Evolutionary conservation across 169 alveolate genomes (phyloP).

Genomic region (Plasmodium gonderi): DNA sequence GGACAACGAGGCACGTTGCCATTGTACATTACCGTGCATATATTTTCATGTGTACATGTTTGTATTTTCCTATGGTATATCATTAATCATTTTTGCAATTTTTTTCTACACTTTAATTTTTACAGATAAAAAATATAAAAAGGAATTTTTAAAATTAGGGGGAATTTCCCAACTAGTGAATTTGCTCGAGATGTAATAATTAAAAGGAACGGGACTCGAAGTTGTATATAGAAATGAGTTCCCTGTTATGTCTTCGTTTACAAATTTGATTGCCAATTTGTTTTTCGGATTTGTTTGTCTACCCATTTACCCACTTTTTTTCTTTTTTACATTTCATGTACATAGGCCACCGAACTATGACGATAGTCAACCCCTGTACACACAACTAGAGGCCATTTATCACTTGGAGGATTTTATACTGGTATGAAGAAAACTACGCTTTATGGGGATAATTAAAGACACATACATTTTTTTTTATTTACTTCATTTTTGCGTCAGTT

Average conservation of each 20-base stretch:
- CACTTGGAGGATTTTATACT: conserved; percentile 90
- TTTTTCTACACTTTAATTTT: neutral
- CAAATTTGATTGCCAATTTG: no score
- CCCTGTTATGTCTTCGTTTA: neutral
- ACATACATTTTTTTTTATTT: neutral
- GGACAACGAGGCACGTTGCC: neutral
- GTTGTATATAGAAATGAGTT: neutral
- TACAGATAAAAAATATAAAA: conserved; percentile 86
- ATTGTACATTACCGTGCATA: neutral
- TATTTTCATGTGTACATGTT: neutral
- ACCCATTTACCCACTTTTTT: neutral
- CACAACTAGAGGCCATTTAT: conserved; percentile 92
- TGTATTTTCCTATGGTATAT: neutral
- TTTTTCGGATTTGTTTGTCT: neutral
- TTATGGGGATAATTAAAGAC: neutral
- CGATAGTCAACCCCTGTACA: conserved; percentile 84
- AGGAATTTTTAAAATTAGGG: conserved; percentile 88
- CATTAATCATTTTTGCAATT: no score
- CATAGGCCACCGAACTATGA: conserved; percentile 78
- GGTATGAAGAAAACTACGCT: conserved; percentile 55
- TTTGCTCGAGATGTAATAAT: conserved; percentile 76
- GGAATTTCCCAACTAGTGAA: conserved; percentile 87
- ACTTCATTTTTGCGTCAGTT: neutral
- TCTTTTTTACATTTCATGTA: neutral
- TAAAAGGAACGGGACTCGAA: neutral